A percentile compares a stretch with the other conserved stretches of the same genome.
These are phyloP conservation scores for Solanum paucissectum DNA, from an alignment of 257 asterid genomes.

Conservation along the genomic window DNA sequence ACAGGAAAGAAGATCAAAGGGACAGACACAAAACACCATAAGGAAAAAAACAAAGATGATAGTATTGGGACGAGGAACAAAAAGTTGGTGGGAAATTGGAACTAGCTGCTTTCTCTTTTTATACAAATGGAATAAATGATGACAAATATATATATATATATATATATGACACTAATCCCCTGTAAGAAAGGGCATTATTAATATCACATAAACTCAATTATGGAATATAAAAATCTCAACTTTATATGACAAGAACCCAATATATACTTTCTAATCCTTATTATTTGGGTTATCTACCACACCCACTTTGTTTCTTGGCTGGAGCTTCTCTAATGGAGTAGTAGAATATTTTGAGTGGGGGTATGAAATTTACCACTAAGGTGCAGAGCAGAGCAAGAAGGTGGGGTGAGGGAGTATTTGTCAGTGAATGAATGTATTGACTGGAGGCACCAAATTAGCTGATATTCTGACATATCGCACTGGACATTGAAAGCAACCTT, in stretches of 20 bases:
- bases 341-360: slow-evolving; percentile 19
- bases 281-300: neutral
- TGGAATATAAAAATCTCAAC: neutral
- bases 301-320: slow-evolving; percentile 3
- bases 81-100: slow-evolving; percentile 32
- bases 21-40: slow-evolving; percentile 24
- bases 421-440: neutral
- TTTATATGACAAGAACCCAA: neutral
- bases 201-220: neutral
- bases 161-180: neutral
- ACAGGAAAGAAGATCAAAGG: neutral
- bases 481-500: slow-evolving; percentile 21
- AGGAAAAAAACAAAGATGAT: slow-evolving; percentile 6
- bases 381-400: too few species aligned
- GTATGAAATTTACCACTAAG: neutral
- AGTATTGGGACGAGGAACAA: slow-evolving; percentile 5
- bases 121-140: neutral
- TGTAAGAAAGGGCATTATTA: neutral
- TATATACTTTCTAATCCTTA: neutral
- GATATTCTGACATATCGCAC: slow-evolving; percentile 6
- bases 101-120: neutral
- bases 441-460: slow-evolving; percentile 5
- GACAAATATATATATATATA: neutral
- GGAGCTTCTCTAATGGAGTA: neutral
- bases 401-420: neutral